A percentile compares a stretch with the other conserved stretches of the same genome.
Evolutionary conservation across 352 stramenopile genomes (phyloP).

Genomic region (Elongisporangium undulatum): DNA sequence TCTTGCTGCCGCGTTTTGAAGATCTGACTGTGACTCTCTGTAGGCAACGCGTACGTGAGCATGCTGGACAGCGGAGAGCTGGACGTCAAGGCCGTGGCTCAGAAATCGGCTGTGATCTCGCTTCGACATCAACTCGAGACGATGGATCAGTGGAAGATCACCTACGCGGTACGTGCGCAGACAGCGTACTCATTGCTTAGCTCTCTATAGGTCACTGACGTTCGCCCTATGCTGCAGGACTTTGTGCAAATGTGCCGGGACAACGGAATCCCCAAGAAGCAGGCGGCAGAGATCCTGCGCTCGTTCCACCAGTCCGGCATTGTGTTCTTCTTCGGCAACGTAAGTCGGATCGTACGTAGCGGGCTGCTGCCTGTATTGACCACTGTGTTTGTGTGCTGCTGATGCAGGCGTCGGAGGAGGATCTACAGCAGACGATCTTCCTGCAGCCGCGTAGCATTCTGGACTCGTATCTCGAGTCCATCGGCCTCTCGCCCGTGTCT

Average conservation of each 20-base stretch:
- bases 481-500: slow-evolving; percentile 65
- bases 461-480: slow-evolving; percentile 72
- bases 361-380: not conserved
- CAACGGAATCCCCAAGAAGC: slow-evolving; percentile 81
- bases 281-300: slow-evolving; percentile 67
- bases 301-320: slow-evolving; percentile 73
- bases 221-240: slow-evolving; percentile 20
- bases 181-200: not conserved
- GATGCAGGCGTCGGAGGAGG: slow-evolving; percentile 47
- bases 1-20: not conserved
- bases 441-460: slow-evolving; percentile 75
- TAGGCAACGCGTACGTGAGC: slow-evolving; percentile 68
- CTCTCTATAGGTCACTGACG: not conserved
- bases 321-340: slow-evolving; percentile 79
- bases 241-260: slow-evolving; percentile 68
- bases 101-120: slow-evolving; percentile 78
- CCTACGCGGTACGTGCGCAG: slow-evolving; percentile 28
- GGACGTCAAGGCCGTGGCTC: slow-evolving; percentile 69
- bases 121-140: slow-evolving; percentile 65
- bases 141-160: slow-evolving; percentile 81
- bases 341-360: not conserved
- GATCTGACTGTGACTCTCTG: not conserved
- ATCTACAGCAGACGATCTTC: slow-evolving; percentile 73
- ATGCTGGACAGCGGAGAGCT: slow-evolving; percentile 70
- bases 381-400: not conserved